Evolutionary conservation across 306 rosid genomes (phyloP), one percentile per base, ranked within the genome.

Genomic region (Gastrolobium bilobum): DNA sequence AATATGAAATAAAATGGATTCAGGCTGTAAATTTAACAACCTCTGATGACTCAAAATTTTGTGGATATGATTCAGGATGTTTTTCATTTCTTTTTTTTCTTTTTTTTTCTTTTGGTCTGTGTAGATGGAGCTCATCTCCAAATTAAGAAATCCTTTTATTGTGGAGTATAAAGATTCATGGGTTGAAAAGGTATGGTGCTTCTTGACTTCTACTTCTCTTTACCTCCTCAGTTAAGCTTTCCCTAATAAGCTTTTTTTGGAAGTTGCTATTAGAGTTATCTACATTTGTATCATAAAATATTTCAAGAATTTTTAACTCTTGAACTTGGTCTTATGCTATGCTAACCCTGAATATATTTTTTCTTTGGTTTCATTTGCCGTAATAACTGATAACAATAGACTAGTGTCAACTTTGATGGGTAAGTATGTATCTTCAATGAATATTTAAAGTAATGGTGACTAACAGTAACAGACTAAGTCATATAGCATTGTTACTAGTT

Each of bases 101-200:
- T 44, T 38, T 81, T 58, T 38, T 20, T 44, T 7, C 73, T 61
- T 65, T 11, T 46, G 66, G 43, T 64, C 73, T 84, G 31, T 57
- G 77, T 58, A 93, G 98, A 93, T 93, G 98, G 98, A 91, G 81
- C 95, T 93, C 75, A 89, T 93, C 82, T 91, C 97, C 38, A 91
- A 85, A 85, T 64, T 93, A 29, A 85, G 90, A 75, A 91, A 91
- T 82, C 97, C 98, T 72, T 93, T 91, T 89, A 91, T 93, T 63
- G 98, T 93, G 82, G 97, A 93, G 82, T 93, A 93, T 82, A 93
- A 93, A 81, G 98, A 93, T 87, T 93, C 98, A 34, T 93, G 98
- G 98, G 98, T 93, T 7, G 97, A 93, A 88, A 93, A 91, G 97
- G 98, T 91, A 83, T 29, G 71, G 7, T 47, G 76, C 11, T 57